A percentile compares a stretch with the other conserved stretches of the same genome.
Evolutionary conservation across 2,329 filamentous ascomycete genomes (phyloP).

Genomic region (Trichophyton mentagrophytes): DNA sequence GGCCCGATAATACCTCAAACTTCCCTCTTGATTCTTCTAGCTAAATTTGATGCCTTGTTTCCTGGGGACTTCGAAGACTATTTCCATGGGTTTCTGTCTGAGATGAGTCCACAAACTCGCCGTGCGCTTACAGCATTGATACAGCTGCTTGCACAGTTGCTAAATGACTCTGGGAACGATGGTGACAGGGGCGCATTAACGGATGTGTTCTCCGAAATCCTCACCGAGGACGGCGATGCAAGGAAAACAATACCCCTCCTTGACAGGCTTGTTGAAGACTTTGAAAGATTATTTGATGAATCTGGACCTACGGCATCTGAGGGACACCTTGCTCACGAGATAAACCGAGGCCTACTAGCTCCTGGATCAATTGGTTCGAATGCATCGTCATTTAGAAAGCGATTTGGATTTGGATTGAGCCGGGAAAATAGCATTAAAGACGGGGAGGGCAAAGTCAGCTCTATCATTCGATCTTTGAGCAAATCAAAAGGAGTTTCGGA

Average conservation of each 20-base stretch:
- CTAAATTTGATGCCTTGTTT: constrained; percentile 30
- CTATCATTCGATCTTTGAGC: constrained; percentile 77
- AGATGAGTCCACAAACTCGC: constrained; percentile 47
- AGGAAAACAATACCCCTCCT: constrained; percentile 78
- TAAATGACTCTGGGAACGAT: constrained; percentile 84
- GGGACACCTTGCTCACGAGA: constrained; percentile 40
- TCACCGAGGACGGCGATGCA: constrained; percentile 64
- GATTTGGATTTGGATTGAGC: constrained; percentile 69
- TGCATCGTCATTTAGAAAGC: constrained; percentile 68
- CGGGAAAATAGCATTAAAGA: constrained; percentile 67
- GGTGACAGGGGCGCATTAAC: constrained; percentile 80
- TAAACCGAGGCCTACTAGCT: constrained; percentile 48
- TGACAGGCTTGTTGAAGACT: constrained; percentile 79
- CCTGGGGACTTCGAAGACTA: constrained; percentile 42
- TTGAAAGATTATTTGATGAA: constrained; percentile 74
- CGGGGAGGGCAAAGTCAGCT: constrained; percentile 55
- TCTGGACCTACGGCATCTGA: constrained; percentile 34
- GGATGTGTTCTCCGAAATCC: constrained; percentile 73
- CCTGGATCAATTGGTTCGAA: constrained; percentile 72
- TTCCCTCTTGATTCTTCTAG: constrained; percentile 60
- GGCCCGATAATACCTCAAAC: constrained; percentile 66
- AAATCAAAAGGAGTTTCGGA: constrained; percentile 54
- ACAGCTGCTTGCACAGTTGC: constrained; percentile 71
- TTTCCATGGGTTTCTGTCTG: constrained; percentile 41
- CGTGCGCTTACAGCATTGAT: constrained; percentile 74